Conservation (phyloP, 2,329 filamentous ascomycete genomes). For the Trichoderma afroharzianum region DNA sequence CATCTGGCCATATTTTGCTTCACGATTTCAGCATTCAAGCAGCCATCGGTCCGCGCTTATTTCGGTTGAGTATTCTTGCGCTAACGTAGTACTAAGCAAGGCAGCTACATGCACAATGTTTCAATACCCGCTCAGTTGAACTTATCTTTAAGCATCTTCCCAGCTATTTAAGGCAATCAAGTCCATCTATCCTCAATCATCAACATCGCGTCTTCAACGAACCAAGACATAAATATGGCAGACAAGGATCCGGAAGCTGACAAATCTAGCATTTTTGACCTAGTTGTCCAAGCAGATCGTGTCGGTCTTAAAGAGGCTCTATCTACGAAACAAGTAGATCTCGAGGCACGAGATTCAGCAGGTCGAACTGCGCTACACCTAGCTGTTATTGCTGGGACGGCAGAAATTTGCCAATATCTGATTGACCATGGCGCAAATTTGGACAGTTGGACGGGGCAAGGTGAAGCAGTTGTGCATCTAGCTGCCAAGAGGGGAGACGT, state of each 20-base stretch:
- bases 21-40: neutral
- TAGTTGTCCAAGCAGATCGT: neutral
- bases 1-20: neutral
- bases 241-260: neutral
- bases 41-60: neutral
- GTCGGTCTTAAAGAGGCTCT: neutral
- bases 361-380: conserved; percentile 2
- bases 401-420: neutral
- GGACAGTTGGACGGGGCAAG: neutral
- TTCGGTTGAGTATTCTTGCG: neutral
- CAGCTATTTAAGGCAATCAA: neutral
- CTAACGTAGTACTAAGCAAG: neutral
- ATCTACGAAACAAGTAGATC: neutral
- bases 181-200: neutral
- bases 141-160: too few species aligned
- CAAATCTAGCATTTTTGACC: neutral
- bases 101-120: neutral
- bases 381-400: neutral
- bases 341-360: neutral
- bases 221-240: neutral
- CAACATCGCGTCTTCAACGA: neutral
- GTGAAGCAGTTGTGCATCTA: neutral
- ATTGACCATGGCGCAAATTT: neutral
- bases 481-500: neutral
- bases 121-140: neutral